Evolutionary conservation across 495 filamentous ascomycete genomes (phyloP).

Genomic region (Evernia prunastri): DNA sequence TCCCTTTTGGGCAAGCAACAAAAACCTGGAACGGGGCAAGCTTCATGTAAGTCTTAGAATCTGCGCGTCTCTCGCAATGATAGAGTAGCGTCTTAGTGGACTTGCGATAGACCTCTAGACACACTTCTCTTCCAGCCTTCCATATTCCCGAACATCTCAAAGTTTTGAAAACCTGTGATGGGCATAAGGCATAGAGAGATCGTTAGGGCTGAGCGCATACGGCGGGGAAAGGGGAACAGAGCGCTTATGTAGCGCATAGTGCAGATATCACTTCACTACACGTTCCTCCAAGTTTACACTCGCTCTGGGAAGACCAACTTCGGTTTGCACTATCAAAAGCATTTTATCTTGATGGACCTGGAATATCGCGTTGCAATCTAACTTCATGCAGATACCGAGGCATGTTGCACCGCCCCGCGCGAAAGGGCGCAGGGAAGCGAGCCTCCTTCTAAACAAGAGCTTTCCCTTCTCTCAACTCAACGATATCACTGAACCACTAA

Average conservation of each 20-base stretch:
- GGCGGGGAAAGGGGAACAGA: neutral
- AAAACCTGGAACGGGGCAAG: neutral
- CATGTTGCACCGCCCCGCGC: neutral
- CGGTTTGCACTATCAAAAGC: neutral
- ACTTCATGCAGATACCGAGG: neutral
- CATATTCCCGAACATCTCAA: no score
- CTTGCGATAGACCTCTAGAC: neutral
- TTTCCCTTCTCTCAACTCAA: neutral
- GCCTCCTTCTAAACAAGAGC: neutral
- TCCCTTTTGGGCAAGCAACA: neutral
- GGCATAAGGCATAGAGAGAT: neutral
- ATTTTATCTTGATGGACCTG: neutral
- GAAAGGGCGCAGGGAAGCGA: neutral
- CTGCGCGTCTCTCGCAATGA: neutral
- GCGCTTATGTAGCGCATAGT: slow-evolving; percentile 1
- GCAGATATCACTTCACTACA: neutral
- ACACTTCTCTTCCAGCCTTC: neutral
- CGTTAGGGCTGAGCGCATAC: neutral
- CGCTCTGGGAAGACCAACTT: neutral
- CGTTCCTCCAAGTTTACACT: neutral
- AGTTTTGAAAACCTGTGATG: neutral
- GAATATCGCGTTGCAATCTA: neutral
- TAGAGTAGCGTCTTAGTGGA: neutral
- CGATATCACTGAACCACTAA: neutral
- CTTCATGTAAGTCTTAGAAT: neutral